phyloP scores from a whole-genome alignment of 2,329 filamentous ascomycete species.

The Alternaria solani region DNA sequence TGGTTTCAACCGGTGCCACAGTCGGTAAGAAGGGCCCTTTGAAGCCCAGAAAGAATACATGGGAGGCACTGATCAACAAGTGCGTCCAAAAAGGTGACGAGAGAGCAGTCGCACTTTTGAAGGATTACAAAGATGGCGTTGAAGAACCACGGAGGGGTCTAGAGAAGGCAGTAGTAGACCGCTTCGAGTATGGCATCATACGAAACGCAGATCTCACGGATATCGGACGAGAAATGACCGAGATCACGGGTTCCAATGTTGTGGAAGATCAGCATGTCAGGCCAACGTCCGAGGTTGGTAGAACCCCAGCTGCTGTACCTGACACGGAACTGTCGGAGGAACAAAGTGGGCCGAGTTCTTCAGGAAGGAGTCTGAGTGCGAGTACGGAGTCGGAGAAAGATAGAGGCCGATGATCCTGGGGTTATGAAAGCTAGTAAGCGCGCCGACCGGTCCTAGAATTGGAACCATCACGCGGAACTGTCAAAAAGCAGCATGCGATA shows the following conservation, averaged over 20 bases:
- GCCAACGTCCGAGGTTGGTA: background rate
- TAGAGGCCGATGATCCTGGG: background rate
- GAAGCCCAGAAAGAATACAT: conserved; percentile 29
- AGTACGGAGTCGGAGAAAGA: background rate
- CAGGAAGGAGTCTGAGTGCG: background rate
- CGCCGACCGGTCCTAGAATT: background rate
- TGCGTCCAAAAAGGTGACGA: conserved; percentile 24
- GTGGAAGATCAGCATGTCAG: conserved; percentile 8
- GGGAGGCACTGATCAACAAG: conserved; percentile 24
- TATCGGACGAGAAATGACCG: background rate
- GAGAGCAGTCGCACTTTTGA: conserved; percentile 28
- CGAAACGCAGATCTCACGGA: background rate
- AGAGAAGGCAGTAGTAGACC: conserved; percentile 23
- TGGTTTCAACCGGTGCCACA: conserved; percentile 43
- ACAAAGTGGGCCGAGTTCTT: background rate
- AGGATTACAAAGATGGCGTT: conserved; percentile 24
- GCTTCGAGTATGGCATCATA: conserved; percentile 22
- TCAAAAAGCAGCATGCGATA: background rate
- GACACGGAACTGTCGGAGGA: conserved; percentile 8
- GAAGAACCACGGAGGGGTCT: conserved; percentile 20
- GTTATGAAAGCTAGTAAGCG: conserved; percentile 8
- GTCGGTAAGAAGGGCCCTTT: conserved; percentile 11
- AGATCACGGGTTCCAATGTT: background rate
- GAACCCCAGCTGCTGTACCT: conserved; percentile 5
- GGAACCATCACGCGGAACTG: background rate